phyloP scores from a whole-genome alignment of 257 asterid genomes.

The Cordia subcordata region DNA sequence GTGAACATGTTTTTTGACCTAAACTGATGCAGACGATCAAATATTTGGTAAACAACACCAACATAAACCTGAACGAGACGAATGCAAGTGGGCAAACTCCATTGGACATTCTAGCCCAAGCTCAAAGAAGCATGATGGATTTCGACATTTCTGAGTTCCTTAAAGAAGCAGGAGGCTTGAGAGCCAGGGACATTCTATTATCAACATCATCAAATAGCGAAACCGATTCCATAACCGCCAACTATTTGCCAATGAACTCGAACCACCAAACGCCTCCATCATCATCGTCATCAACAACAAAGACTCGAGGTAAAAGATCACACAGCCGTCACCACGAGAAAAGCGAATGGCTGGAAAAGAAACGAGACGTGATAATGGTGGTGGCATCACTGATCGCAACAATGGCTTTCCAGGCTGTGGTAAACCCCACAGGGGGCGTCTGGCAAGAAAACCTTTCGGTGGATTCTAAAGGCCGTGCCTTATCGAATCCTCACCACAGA shows the following conservation, averaged over 20 bases:
- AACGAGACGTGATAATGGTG: conserved; percentile 2
- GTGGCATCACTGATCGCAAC: conserved; percentile 4
- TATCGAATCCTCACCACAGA: conserved; percentile 9
- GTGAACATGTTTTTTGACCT: no score
- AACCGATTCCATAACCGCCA: background rate
- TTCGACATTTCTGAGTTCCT: background rate
- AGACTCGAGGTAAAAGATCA: background rate
- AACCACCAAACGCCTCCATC: background rate
- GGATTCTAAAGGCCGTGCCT: conserved; percentile 1
- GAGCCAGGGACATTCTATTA: background rate
- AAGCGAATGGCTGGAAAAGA: conserved; percentile 11
- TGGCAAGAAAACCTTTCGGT: conserved; percentile 5
- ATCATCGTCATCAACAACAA: no score
- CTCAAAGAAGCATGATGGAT: background rate
- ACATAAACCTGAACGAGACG: conserved; percentile 19
- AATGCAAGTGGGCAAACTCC: conserved; percentile 27
- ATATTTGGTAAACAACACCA: conserved; percentile 15
- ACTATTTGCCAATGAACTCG: background rate
- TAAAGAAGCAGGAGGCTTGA: conserved; percentile 5
- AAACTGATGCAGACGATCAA: conserved; percentile 29
- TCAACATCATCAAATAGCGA: background rate
- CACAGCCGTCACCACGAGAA: background rate
- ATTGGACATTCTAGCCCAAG: conserved; percentile 11
- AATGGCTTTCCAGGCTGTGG: conserved; percentile 5
- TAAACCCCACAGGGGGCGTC: conserved; percentile 19